phyloP scores from a whole-genome alignment of 1,139 yeast species.

The Trichomonascaceae sp. region DNA sequence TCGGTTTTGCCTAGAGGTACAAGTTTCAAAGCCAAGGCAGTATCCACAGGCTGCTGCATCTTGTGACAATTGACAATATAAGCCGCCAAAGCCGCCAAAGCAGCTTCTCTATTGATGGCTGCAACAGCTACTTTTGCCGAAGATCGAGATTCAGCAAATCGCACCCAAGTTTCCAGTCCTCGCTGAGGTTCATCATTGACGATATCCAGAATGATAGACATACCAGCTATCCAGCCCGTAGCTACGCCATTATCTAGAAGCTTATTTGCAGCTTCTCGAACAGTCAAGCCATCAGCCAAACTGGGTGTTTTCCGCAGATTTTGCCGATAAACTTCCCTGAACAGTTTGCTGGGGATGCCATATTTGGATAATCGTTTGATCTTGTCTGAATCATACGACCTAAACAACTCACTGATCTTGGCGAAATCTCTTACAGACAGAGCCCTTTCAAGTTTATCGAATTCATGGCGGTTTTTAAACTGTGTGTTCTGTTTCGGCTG shows the following conservation, averaged over 20 bases:
- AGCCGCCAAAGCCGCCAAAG: conserved; percentile 27
- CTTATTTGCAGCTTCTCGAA: conserved; percentile 16
- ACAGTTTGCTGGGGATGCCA: conserved; percentile 7
- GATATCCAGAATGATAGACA: conserved; percentile 24
- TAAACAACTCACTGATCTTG: conserved; percentile 1
- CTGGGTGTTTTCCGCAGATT: not conserved
- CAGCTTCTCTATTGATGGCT: conserved; percentile 26
- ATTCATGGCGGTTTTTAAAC: not conserved
- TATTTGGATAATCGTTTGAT: conserved; percentile 2
- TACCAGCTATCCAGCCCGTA: conserved; percentile 26
- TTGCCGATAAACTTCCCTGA: conserved; percentile 7
- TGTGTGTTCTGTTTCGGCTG: not conserved
- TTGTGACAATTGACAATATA: conserved; percentile 23
- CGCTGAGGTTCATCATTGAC: conserved; percentile 22
- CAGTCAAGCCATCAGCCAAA: not conserved
- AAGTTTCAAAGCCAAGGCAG: conserved; percentile 26
- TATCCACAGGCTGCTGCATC: conserved; percentile 18
- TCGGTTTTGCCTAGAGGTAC: conserved; percentile 24
- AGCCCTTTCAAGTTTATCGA: conserved; percentile 3
- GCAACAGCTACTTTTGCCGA: conserved; percentile 19
- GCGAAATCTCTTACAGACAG: not conserved
- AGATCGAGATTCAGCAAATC: conserved; percentile 28
- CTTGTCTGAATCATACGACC: conserved; percentile 7
- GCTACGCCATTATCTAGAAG: conserved; percentile 19
- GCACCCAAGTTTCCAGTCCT: conserved; percentile 33